These are phyloP conservation scores for Gossypium herbaceum DNA, from an alignment of 345 rosid species.

Conservation along the genomic window DNA sequence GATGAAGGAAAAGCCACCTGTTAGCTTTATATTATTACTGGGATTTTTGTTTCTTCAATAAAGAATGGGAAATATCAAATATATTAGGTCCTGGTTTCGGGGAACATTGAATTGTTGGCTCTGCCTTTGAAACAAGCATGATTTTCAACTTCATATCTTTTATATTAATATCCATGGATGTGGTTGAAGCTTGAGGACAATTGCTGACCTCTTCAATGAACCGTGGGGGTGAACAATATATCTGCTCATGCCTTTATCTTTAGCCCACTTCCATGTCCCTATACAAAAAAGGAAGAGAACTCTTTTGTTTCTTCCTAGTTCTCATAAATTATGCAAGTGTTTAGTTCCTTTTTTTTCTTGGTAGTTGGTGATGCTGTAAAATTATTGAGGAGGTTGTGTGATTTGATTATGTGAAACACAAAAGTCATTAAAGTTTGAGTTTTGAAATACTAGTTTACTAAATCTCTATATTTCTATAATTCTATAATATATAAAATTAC, in stretches of 20 bases:
- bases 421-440: too few relatives aligned
- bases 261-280: background rate
- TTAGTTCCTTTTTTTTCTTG: too few relatives aligned
- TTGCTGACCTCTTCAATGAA: background rate
- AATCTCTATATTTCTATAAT: too few relatives aligned
- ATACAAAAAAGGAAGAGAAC: background rate
- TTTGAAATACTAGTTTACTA: too few relatives aligned
- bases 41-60: background rate
- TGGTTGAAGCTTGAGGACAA: background rate
- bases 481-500: too few relatives aligned
- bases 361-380: too few relatives aligned
- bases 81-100: background rate
- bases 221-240: background rate
- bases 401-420: too few relatives aligned
- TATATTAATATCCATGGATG: background rate
- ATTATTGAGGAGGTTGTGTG: too few relatives aligned
- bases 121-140: background rate
- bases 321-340: background rate
- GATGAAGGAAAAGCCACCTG: slow-evolving; percentile 9
- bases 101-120: background rate
- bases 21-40: background rate
- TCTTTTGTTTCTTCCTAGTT: background rate
- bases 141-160: background rate
- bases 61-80: background rate
- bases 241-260: background rate